Evolutionary conservation across 2,329 filamentous ascomycete species (phyloP).

Genomic region (Capronia coronata): DNA sequence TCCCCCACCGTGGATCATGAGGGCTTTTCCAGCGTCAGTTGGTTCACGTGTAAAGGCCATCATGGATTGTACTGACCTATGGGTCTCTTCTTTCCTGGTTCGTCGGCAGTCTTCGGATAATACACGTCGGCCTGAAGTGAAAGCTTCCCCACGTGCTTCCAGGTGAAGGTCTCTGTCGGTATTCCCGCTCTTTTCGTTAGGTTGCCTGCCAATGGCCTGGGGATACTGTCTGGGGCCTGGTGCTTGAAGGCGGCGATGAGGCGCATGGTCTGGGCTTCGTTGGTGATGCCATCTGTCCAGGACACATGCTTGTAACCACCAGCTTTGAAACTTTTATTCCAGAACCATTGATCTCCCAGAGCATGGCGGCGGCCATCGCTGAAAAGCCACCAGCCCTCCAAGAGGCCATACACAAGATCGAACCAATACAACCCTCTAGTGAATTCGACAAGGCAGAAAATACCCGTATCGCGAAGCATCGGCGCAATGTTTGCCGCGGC

Average conservation of each 20-base stretch:
- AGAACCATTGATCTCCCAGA: constrained; percentile 18
- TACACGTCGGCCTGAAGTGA: constrained; percentile 12
- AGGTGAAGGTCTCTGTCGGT: constrained; percentile 8
- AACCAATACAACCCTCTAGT: no score
- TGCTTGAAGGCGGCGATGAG: constrained; percentile 11
- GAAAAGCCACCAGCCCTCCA: constrained; percentile 35
- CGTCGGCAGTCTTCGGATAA: no score
- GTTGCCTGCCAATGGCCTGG: neutral
- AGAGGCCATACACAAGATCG: no score
- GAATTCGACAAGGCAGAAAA: no score
- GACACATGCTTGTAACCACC: constrained; percentile 27
- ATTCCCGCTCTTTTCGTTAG: neutral
- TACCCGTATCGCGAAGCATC: no score
- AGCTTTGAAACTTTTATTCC: constrained; percentile 26
- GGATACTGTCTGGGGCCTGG: neutral
- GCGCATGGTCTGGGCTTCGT: constrained; percentile 20
- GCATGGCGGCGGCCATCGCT: constrained; percentile 32
- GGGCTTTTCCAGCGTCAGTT: constrained; percentile 10
- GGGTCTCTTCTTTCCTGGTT: neutral
- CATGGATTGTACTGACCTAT: constrained; percentile 7
- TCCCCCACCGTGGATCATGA: constrained; percentile 30
- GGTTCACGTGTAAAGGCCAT: no score
- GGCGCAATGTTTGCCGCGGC: no score
- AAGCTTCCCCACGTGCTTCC: constrained; percentile 4
- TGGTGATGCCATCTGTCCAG: constrained; percentile 28